phyloP scores from a whole-genome alignment of 2,329 filamentous ascomycete species.

The Amauroascus verrucosus region DNA sequence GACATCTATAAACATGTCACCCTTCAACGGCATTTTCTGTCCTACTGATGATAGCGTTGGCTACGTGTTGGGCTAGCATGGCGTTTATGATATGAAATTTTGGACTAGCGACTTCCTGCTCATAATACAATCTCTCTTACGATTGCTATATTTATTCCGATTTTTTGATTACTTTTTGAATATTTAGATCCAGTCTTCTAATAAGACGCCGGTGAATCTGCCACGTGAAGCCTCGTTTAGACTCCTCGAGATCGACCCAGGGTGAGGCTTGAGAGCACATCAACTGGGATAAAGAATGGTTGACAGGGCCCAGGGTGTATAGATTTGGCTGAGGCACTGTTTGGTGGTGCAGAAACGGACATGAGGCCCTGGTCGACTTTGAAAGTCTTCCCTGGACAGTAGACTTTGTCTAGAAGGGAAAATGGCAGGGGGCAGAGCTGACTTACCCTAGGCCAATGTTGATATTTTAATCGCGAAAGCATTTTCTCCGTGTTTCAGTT shows the following conservation, averaged over 20 bases:
- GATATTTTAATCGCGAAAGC: background rate
- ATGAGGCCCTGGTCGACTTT: background rate
- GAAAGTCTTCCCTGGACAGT: background rate
- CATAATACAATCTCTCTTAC: background rate
- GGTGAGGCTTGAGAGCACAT: background rate
- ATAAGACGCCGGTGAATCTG: background rate
- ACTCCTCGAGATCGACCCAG: background rate
- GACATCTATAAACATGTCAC: background rate
- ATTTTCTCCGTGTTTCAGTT: background rate
- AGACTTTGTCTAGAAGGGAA: background rate
- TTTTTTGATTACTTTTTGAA: background rate
- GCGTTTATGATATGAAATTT: constrained; percentile 7
- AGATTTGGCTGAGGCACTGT: too few species aligned
- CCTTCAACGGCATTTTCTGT: background rate
- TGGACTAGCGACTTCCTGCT: constrained; percentile 1
- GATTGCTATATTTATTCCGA: background rate
- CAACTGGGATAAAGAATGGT: too few species aligned
- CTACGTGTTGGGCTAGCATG: constrained; percentile 2
- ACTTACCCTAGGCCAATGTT: background rate
- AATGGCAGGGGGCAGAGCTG: background rate
- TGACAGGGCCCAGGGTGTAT: too few species aligned
- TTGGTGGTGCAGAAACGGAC: background rate
- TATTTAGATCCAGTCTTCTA: background rate
- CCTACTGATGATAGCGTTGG: constrained; percentile 7
- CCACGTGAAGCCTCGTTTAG: background rate